These are phyloP conservation scores for Jatropha podagrica DNA, from an alignment of 441 rosid species.

Conservation along the genomic window DNA sequence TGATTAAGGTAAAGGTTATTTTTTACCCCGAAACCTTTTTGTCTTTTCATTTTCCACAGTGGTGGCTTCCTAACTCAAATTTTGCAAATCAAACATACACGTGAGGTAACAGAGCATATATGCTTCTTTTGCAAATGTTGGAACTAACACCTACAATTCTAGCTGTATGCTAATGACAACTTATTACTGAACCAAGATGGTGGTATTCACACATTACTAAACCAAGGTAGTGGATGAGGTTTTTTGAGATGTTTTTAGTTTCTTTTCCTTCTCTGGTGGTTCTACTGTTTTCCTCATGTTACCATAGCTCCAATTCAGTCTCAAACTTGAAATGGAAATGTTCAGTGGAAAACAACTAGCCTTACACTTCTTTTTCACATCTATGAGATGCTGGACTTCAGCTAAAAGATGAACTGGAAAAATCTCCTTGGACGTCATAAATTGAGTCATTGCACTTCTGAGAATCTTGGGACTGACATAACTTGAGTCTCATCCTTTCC, in stretches of 20 bases:
- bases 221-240: background rate
- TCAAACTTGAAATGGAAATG: background rate
- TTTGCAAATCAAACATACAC: background rate
- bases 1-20: slow-evolving; percentile 32
- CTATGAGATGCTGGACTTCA: background rate
- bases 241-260: background rate
- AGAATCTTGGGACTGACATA: background rate
- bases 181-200: background rate
- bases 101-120: background rate
- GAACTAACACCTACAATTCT: background rate
- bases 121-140: background rate
- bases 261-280: background rate
- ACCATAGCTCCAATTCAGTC: background rate
- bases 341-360: background rate
- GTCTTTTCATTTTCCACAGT: background rate
- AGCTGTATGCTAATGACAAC: background rate
- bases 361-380: background rate
- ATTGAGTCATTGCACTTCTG: background rate
- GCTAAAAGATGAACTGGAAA: background rate
- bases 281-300: background rate
- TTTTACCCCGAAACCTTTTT: background rate
- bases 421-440: too few relatives aligned
- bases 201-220: background rate
- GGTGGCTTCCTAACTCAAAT: background rate
- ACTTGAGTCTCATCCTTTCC: background rate